phyloP scores from a whole-genome alignment of 768 basidiomycete species.

The Auricularia cornea region DNA sequence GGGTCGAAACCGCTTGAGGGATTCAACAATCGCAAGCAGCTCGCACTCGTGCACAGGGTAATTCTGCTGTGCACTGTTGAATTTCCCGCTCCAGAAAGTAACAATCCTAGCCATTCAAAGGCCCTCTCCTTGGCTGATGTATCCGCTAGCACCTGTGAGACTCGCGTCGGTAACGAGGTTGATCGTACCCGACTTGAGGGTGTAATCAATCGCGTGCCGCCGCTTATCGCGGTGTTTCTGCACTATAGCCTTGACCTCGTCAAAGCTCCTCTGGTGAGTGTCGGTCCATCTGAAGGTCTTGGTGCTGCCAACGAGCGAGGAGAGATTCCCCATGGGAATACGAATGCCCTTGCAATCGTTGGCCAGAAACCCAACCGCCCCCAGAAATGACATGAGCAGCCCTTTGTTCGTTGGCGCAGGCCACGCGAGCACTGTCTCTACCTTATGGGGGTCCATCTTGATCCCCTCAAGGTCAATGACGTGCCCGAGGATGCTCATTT shows the following conservation, averaged over 20 bases:
- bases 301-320: slow-evolving; percentile 12
- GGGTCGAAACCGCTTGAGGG: slow-evolving; percentile 18
- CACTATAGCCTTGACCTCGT: slow-evolving; percentile 26
- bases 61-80: slow-evolving; percentile 12
- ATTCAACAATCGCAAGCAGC: slow-evolving; percentile 28
- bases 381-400: slow-evolving; percentile 27
- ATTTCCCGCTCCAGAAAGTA: slow-evolving; percentile 2
- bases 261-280: slow-evolving; percentile 28
- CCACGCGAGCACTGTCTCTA: slow-evolving; percentile 22
- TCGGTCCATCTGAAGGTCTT: slow-evolving; percentile 20
- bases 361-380: slow-evolving; percentile 24
- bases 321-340: slow-evolving; percentile 31
- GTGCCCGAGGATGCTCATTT: slow-evolving; percentile 26
- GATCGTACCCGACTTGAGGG: neutral
- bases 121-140: neutral
- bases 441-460: slow-evolving; percentile 19
- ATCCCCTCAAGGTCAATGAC: slow-evolving; percentile 29
- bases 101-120: neutral
- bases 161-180: neutral
- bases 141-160: neutral
- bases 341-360: slow-evolving; percentile 22
- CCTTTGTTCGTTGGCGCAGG: slow-evolving; percentile 19
- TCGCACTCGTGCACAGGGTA: slow-evolving; percentile 35
- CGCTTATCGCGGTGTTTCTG: slow-evolving; percentile 14
- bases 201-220: slow-evolving; percentile 11